These are phyloP conservation scores for Microdochium paspali DNA, from an alignment of 2,329 filamentous ascomycete species.

Conservation along the genomic window DNA sequence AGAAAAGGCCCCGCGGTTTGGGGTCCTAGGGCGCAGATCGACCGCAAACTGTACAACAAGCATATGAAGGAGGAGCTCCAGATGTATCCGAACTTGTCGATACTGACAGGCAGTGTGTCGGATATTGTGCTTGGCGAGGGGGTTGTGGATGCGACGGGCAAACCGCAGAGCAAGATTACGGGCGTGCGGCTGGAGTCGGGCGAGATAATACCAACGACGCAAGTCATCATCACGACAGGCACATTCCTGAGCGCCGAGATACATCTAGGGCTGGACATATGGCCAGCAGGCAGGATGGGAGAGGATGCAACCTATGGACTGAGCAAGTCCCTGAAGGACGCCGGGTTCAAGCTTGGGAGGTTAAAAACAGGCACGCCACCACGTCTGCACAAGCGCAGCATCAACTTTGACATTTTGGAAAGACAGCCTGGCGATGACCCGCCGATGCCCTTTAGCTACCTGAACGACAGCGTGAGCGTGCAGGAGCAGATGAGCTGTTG, in stretches of 20 bases:
- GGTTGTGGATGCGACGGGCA: conserved; percentile 30
- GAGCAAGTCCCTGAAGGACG: conserved; percentile 80
- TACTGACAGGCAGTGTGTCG: conserved; percentile 80
- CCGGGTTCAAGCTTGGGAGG: conserved; percentile 81
- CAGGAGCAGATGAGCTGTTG: conserved; percentile 78
- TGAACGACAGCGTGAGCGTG: conserved; percentile 71
- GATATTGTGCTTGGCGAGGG: conserved; percentile 73
- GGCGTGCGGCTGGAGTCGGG: conserved; percentile 84
- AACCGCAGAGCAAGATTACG: conserved; percentile 60
- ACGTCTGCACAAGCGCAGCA: conserved; percentile 70
- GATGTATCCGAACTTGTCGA: conserved; percentile 66
- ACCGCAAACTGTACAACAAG: conserved; percentile 77
- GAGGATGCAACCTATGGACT: conserved; percentile 88
- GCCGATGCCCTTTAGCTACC: conserved; percentile 82
- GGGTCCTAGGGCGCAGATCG: conserved; percentile 94
- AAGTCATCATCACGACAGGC: conserved; percentile 90
- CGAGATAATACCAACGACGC: conserved; percentile 67
- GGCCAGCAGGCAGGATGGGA: conserved; percentile 83
- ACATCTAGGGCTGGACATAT: conserved; percentile 80
- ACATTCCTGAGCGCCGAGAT: conserved; percentile 96
- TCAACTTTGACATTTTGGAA: conserved; percentile 66
- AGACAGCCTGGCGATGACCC: conserved; percentile 75
- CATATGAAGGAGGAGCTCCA: conserved; percentile 85
- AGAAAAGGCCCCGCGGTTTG: conserved; percentile 93
- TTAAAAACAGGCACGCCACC: conserved; percentile 95